Evolutionary conservation across 1,284 basidiomycete species (phyloP).

Genomic region (Ceraceosorus bombacis): DNA sequence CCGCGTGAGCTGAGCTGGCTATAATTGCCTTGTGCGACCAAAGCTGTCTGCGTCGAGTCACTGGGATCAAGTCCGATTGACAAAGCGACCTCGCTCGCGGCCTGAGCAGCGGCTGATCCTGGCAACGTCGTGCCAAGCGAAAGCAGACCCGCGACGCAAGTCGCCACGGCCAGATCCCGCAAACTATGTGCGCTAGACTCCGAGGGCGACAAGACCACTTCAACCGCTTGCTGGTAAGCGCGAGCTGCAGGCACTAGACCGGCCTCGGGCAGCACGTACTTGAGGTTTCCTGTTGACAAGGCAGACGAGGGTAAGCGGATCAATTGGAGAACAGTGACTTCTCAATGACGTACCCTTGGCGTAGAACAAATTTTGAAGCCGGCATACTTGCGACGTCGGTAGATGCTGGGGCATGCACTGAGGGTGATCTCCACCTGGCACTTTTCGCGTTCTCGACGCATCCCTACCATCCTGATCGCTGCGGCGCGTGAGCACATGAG

Average conservation of each 20-base stretch:
- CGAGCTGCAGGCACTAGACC: conserved; percentile 29
- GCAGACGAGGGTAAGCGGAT: conserved; percentile 52
- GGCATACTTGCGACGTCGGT: conserved; percentile 48
- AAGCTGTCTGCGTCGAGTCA: conserved; percentile 21
- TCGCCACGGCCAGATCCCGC: conserved; percentile 38
- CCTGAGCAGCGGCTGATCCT: conserved; percentile 22
- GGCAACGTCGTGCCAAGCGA: conserved; percentile 36
- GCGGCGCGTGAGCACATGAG: conserved; percentile 22
- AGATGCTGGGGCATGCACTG: conserved; percentile 32
- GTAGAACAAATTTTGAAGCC: conserved; percentile 53
- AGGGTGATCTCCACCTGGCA: conserved; percentile 9
- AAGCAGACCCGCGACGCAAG: conserved; percentile 36
- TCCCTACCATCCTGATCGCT: not conserved
- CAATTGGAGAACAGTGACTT: conserved; percentile 48
- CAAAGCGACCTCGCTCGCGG: conserved; percentile 24
- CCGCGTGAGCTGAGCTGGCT: conserved; percentile 30
- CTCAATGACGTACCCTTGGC: conserved; percentile 45
- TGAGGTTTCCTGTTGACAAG: conserved; percentile 52
- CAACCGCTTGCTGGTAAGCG: conserved; percentile 51
- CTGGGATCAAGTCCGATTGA: conserved; percentile 32
- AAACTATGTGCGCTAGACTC: conserved; percentile 21
- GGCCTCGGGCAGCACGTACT: conserved; percentile 37
- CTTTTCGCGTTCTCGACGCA: conserved; percentile 3
- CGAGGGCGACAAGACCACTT: conserved; percentile 32
- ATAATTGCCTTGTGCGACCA: conserved; percentile 28